Conservation (phyloP, 208 protist species). For the Tetramitus jugosus region DNA sequence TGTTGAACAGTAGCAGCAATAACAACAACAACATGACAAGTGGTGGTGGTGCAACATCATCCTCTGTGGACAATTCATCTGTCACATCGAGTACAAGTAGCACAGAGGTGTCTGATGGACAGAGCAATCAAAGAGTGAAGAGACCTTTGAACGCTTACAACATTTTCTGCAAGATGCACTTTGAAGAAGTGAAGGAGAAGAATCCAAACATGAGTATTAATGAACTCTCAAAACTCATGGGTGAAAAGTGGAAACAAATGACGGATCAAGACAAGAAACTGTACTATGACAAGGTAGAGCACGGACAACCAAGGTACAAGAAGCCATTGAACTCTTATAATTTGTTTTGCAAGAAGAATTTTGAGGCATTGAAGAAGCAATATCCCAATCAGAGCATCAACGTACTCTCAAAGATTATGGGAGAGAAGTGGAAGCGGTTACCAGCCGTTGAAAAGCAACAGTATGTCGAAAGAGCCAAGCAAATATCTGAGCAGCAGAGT, state of each 20-base stretch:
- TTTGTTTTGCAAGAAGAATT: conserved; percentile 11
- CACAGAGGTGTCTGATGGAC: not conserved
- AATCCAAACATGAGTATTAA: not conserved
- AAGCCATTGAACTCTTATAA: conserved; percentile 23
- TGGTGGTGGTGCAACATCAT: not conserved
- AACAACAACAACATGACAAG: not conserved
- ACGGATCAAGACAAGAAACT: not conserved
- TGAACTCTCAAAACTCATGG: conserved; percentile 11
- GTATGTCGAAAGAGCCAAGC: not conserved
- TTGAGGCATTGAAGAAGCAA: conserved; percentile 6
- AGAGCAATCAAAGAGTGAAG: not conserved
- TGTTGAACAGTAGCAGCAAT: not conserved
- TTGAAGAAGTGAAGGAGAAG: not conserved
- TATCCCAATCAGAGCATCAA: not conserved
- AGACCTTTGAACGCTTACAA: conserved; percentile 22
- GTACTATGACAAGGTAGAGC: not conserved
- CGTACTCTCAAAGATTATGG: not conserved
- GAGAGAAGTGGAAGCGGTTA: conserved; percentile 15
- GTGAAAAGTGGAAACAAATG: conserved; percentile 15
- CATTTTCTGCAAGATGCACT: conserved; percentile 21
- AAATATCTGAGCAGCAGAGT: not conserved
- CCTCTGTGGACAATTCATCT: not conserved
- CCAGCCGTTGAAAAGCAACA: not conserved
- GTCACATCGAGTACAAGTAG: not conserved
- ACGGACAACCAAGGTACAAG: not conserved